Evolutionary conservation across 768 basidiomycete genomes (phyloP).

Genomic region (Obba rivulosa): DNA sequence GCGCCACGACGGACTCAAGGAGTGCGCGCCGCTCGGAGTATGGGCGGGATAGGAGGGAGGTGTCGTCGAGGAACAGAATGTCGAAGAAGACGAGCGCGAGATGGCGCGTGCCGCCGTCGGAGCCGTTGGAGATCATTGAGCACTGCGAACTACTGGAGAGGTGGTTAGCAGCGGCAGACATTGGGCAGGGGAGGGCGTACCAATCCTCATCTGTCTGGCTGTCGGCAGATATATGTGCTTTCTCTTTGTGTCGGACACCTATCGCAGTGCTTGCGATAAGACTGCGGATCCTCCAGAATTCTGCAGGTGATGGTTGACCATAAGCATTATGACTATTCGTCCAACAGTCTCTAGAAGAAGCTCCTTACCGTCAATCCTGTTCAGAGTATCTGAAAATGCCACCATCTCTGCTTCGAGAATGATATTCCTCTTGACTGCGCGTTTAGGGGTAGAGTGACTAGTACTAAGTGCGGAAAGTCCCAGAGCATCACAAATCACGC

Average conservation of each 20-base stretch:
- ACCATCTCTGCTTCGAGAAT: conserved; percentile 89
- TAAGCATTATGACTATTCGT: not conserved
- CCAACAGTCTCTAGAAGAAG: not conserved
- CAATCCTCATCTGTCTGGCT: conserved; percentile 3
- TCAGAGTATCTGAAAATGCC: conserved; percentile 55
- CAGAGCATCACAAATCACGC: conserved; percentile 58
- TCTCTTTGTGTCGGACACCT: conserved; percentile 41
- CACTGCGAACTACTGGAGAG: conserved; percentile 25
- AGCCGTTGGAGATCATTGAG: conserved; percentile 37
- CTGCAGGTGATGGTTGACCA: conserved; percentile 29
- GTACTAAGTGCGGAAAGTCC: conserved; percentile 28
- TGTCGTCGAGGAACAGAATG: conserved; percentile 62
- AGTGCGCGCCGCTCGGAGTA: conserved; percentile 57
- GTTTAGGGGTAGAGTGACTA: not conserved
- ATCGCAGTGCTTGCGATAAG: conserved; percentile 54
- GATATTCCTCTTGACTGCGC: conserved; percentile 20
- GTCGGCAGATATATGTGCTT: not conserved
- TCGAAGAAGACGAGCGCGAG: conserved; percentile 89
- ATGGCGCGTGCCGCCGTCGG: conserved; percentile 39
- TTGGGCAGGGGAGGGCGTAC: not conserved
- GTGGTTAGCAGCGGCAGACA: too few relatives aligned
- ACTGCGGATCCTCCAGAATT: conserved; percentile 70
- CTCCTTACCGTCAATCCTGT: conserved; percentile 65
- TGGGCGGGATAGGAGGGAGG: conserved; percentile 45
- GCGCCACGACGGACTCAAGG: conserved; percentile 52